Conservation (phyloP, 371 early-diverging fungal species). For the Actinomucor elegans region DNA sequence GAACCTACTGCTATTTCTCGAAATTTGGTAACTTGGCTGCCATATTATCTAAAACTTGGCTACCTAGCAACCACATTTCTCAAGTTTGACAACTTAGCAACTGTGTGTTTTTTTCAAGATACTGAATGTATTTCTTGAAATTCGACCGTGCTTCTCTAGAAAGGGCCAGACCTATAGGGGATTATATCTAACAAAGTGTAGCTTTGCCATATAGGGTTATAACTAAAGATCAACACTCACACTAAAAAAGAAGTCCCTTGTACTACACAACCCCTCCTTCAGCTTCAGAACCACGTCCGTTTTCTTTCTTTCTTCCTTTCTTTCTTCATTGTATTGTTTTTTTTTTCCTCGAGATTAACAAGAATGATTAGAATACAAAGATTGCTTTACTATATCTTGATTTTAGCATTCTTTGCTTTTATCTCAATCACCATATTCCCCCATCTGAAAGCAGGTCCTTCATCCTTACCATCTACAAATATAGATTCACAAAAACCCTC, state of each 20-base stretch:
- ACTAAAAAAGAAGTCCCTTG: conserved; percentile 8
- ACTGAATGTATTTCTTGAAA: too few species aligned
- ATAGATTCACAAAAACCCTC: too few species aligned
- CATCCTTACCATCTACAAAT: too few species aligned
- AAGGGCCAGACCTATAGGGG: background rate
- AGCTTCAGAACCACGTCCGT: background rate
- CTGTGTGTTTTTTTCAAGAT: too few species aligned
- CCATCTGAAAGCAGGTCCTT: background rate
- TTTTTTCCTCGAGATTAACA: conserved; percentile 1
- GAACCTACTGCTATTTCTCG: too few species aligned
- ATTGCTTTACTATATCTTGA: conserved; percentile 14
- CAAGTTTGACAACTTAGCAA: too few species aligned
- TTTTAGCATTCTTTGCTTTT: conserved; percentile 16
- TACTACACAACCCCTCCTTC: conserved; percentile 2
- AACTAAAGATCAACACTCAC: background rate
- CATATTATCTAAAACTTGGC: too few species aligned
- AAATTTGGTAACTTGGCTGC: too few species aligned
- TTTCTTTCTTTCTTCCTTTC: background rate
- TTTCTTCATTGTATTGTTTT: conserved; percentile 1
- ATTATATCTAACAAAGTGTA: background rate
- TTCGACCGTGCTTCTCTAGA: too few species aligned
- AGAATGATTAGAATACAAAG: conserved; percentile 23
- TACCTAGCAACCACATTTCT: too few species aligned
- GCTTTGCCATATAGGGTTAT: background rate
- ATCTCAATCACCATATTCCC: conserved; percentile 13